Evolutionary conservation across 495 filamentous ascomycete genomes (phyloP), one percentile per base, ranked within the genome.

Genomic region (Hypoxylon rickii): DNA sequence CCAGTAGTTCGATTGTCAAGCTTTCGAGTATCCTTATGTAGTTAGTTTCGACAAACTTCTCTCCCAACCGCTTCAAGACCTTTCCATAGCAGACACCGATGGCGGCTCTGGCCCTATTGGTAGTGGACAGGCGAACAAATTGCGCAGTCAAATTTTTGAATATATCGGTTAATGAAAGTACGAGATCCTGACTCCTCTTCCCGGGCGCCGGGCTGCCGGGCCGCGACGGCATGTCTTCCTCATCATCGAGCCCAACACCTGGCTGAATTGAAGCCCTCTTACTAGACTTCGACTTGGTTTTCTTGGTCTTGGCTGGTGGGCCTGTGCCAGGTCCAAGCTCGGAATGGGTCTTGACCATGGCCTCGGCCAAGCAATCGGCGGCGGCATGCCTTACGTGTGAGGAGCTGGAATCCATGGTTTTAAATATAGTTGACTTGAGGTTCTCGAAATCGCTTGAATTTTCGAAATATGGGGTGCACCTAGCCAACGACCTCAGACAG

Each of bases 361-460:
- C 81, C 31, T 87, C 82, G 21, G 91, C 87, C 26, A 97, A 76
- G 68, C 88, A 92, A 22, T 90, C 89, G 6, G 92, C 92, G n/a
- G 90, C 89, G 7, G 93, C 89, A 71, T 90, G 86, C 50, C 94
- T 81, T 21, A 94, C 89, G 15, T 82, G 73, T 2, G 88, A 73
- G 31, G 84, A 86, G 2, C 85, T 69, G 36, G 86, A 93, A 44
- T 99, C 94, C 50, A 95, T 85, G 2, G 86, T 79, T 71, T 95
- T 96, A 78, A 89, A 93, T 22, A 95, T 74, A 0, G 86, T 79
- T 6, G 80, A 83, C 58, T 89, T 89, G 17, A 97, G 71, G 47
- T 83, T 89, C 43, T 97, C 94, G 62, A 94, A 96, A 65, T 99
- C 95, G 69, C 79, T 85, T n/a, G 86, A 82, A 65, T 94, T 95